Conservation (phyloP, 352 stramenopile species). For the Aphanomyces astaci region DNA sequence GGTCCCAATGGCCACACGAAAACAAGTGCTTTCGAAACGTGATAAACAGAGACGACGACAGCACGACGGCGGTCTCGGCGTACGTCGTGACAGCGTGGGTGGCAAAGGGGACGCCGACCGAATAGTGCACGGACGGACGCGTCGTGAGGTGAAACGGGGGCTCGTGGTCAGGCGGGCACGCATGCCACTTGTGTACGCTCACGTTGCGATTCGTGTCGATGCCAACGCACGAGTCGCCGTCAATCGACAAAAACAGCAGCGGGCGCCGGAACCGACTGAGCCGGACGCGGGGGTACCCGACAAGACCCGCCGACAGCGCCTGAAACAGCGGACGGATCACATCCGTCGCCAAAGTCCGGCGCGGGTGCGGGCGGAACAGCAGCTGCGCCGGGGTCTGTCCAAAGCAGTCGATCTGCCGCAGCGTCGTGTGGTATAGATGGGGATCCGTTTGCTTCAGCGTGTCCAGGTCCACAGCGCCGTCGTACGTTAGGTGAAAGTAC, state of each 20-base stretch:
- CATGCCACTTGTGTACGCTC: conserved; percentile 14
- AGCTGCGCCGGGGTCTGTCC: conserved; percentile 97
- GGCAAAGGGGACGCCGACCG: conserved; percentile 17
- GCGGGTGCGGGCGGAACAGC: conserved; percentile 70
- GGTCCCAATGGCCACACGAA: conserved; percentile 22
- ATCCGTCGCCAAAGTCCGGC: conserved; percentile 26
- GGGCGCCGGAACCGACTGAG: neutral
- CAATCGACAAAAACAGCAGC: conserved; percentile 1
- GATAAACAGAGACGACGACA: conserved; percentile 8
- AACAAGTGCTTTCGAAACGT: conserved; percentile 15
- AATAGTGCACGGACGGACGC: neutral
- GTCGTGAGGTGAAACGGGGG: conserved; percentile 2
- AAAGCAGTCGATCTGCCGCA: conserved; percentile 98
- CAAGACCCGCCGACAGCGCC: neutral
- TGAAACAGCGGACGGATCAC: neutral
- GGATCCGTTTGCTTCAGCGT: conserved; percentile 62
- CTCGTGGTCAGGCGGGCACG: conserved; percentile 15
- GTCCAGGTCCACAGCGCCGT: conserved; percentile 24
- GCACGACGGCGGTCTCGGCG: conserved; percentile 5
- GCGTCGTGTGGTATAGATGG: conserved; percentile 89
- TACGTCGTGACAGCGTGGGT: conserved; percentile 21
- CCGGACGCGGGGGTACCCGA: neutral
- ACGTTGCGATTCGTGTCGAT: conserved; percentile 20
- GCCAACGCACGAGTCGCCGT: neutral
- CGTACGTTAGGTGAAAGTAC: conserved; percentile 45